Evolutionary conservation across 805 yeast species (phyloP), one percentile per base, ranked within the genome.

Genomic region (Metschnikowia sp.): DNA sequence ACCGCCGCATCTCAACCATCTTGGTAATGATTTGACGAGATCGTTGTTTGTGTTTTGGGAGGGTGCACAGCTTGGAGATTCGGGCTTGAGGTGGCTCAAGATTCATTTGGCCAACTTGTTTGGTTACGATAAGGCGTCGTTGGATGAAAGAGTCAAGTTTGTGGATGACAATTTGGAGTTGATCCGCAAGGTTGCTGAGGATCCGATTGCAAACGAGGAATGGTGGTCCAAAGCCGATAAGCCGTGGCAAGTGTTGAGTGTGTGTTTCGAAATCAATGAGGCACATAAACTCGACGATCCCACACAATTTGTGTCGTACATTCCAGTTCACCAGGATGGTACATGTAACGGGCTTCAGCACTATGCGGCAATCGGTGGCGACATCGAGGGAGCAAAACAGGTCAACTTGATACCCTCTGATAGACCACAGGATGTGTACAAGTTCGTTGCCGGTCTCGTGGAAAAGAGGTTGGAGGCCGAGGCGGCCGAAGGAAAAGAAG

Each of bases 361-460:
- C 69, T 86, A 86, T 65, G 94, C 95, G 28, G 95, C 95, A 0
- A 70, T 86, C 44, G 94, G 94, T 63, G 92, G 94, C 69, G 95
- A 86, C 66, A 56, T 78, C 13, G 91, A 83, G 64, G 95, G 95
- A 68, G 95, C 94, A 2, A 75, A 69, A 44, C 92, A 86, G 66
- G 95, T 86, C 34, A 86, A 86, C 59, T 69, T 86, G 60, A 69
- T 81, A 36, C 91, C 92, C 10, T 77, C 81, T 32, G 85, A 81
- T 11, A 77, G 75, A 55, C 95, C 95, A 4, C 86, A 82, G 50
- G 95, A 86, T 71, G 90, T 86, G 44, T 86, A 86, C 64, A 65
- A 81, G 3, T 81, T 76, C 63, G 94, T 87, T 47, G 86, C 92
- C 3, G 69, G 74, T 19, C 67, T 84, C 44, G 90, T 87, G 11